Evolutionary conservation across 176 grass and related monocot species (phyloP).

Genomic region (Eremochloa ophiuroides): DNA sequence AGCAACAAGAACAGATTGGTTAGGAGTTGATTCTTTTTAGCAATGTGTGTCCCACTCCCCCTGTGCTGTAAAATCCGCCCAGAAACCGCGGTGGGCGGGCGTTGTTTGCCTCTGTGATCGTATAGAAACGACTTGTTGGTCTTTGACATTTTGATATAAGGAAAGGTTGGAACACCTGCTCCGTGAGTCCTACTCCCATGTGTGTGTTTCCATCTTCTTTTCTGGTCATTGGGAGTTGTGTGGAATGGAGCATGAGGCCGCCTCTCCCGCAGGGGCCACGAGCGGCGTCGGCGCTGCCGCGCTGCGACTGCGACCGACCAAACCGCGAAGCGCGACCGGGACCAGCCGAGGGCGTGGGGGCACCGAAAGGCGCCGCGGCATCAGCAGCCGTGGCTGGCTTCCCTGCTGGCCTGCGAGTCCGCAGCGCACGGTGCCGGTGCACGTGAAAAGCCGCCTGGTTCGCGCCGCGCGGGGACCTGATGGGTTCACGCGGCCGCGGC

Average conservation of each 20-base stretch:
- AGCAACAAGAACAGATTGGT: slow-evolving; percentile 2
- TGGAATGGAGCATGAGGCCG: too few species aligned
- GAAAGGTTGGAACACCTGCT: neutral
- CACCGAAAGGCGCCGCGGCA: neutral
- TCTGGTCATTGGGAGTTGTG: neutral
- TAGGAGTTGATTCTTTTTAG: slow-evolving; percentile 17
- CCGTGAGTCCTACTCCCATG: neutral
- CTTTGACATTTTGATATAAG: neutral
- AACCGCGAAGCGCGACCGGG: neutral
- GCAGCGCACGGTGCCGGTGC: neutral
- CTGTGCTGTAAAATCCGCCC: neutral
- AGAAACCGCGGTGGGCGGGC: neutral
- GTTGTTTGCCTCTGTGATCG: neutral
- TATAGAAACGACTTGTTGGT: neutral
- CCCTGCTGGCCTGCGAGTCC: neutral
- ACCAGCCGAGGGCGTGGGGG: neutral
- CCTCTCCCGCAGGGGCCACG: too few species aligned
- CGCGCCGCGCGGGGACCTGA: neutral
- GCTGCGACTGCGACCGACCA: neutral
- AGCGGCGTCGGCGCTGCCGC: neutral
- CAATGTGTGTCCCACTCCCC: neutral
- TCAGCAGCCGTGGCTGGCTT: neutral
- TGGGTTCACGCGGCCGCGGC: neutral
- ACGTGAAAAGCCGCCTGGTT: neutral
- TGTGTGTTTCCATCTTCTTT: neutral